A percentile compares a stretch with the other conserved stretches of the same genome.
phyloP scores from a whole-genome alignment of 306 rosid species.

The Crataegus laevigata region DNA sequence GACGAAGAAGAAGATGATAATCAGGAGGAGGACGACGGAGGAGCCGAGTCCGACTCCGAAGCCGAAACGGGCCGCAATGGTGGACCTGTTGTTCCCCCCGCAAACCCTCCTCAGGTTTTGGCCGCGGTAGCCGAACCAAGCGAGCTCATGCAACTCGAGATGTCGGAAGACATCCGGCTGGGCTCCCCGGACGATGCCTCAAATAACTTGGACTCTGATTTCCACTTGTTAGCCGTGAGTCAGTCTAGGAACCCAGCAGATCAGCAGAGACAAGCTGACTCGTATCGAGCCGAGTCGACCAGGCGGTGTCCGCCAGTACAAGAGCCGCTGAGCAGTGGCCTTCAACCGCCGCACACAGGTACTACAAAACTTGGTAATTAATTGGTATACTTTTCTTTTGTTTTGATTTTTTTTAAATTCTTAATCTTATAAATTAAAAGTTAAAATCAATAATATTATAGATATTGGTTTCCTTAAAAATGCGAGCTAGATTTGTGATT shows the following conservation, averaged over 20 bases:
- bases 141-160: conserved; percentile 76
- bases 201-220: conserved; percentile 63
- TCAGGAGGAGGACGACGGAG: conserved; percentile 37
- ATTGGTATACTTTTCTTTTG: background rate
- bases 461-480: background rate
- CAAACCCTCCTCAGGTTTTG: background rate
- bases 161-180: conserved; percentile 71
- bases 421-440: background rate
- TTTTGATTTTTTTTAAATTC: background rate
- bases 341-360: conserved; percentile 49
- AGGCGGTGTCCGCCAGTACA: conserved; percentile 35
- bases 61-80: conserved; percentile 31
- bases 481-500: background rate
- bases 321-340: background rate
- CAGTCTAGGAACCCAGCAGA: conserved; percentile 18
- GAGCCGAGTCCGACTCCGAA: conserved; percentile 44
- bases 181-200: conserved; percentile 86
- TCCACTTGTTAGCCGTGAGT: conserved; percentile 44
- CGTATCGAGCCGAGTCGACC: conserved; percentile 29
- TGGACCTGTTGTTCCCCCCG: background rate
- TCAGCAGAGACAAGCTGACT: conserved; percentile 20
- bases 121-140: conserved; percentile 37
- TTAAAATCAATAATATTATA: background rate
- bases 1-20: conserved; percentile 31
- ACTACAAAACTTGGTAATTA: background rate